A percentile compares a stretch with the other conserved stretches of the same genome.
Evolutionary conservation across 2,329 filamentous ascomycete genomes (phyloP).

Genomic region (Plenodomus biglobosus): DNA sequence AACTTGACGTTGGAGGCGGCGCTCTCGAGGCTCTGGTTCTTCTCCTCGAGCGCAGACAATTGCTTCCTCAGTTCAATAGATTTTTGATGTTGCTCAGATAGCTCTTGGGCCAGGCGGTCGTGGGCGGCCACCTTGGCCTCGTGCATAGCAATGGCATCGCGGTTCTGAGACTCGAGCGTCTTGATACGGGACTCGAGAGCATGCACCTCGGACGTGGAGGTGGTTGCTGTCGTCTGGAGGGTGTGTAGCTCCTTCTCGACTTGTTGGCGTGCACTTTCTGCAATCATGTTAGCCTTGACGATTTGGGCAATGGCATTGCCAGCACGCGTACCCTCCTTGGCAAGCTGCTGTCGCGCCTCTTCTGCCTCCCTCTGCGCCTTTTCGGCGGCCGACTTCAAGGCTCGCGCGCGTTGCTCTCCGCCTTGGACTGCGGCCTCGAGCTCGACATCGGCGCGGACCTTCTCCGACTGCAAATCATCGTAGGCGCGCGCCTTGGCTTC

Average conservation of each 20-base stretch:
- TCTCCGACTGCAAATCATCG: slow-evolving; percentile 81
- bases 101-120: slow-evolving; percentile 80
- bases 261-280: slow-evolving; percentile 74
- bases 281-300: slow-evolving; percentile 12
- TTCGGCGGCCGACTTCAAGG: slow-evolving; percentile 77
- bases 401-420: slow-evolving; percentile 78
- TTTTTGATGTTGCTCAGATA: slow-evolving; percentile 86
- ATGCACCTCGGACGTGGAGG: slow-evolving; percentile 72
- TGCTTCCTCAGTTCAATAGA: slow-evolving; percentile 82
- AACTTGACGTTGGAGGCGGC: slow-evolving; percentile 81
- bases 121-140: slow-evolving; percentile 88
- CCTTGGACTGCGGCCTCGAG: slow-evolving; percentile 85
- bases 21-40: slow-evolving; percentile 78
- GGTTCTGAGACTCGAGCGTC: slow-evolving; percentile 86
- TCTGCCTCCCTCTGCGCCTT: slow-evolving; percentile 83
- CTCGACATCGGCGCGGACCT: slow-evolving; percentile 87
- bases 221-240: slow-evolving; percentile 73
- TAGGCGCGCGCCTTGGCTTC: slow-evolving; percentile 78
- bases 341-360: slow-evolving; percentile 76
- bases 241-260: slow-evolving; percentile 80
- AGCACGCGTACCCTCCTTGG: slow-evolving; percentile 69
- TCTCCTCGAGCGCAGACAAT: slow-evolving; percentile 77
- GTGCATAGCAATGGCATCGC: slow-evolving; percentile 83
- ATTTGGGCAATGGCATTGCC: not conserved
- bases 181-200: slow-evolving; percentile 79